These are phyloP conservation scores for Solanum hybrid DNA, from an alignment of 305 asterid species.

Conservation along the genomic window DNA sequence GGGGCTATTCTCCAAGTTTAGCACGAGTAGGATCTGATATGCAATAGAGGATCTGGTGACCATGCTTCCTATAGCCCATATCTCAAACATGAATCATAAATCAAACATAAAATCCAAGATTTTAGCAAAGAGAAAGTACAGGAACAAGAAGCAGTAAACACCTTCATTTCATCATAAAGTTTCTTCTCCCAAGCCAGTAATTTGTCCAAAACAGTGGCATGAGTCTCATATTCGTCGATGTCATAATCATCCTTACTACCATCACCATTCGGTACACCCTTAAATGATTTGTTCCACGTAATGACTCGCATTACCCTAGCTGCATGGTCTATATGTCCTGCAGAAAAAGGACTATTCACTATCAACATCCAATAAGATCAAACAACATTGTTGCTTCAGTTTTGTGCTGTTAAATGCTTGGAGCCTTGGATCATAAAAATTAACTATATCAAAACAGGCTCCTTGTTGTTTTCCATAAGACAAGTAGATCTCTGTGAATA, in stretches of 20 bases:
- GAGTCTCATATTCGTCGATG: slow-evolving; percentile 69
- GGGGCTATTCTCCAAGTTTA: not conserved
- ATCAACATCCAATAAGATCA: not conserved
- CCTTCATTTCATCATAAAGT: slow-evolving; percentile 97
- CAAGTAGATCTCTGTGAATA: not conserved
- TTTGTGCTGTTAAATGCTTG: not conserved
- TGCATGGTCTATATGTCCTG: slow-evolving; percentile 96
- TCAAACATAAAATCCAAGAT: not conserved
- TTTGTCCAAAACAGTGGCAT: slow-evolving; percentile 95
- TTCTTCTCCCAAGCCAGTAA: slow-evolving; percentile 98
- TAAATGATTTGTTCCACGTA: slow-evolving; percentile 93
- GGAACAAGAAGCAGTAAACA: slow-evolving; percentile 9
- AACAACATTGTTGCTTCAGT: not conserved
- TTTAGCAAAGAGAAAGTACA: not conserved
- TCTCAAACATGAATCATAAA: not conserved
- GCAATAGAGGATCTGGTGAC: not conserved
- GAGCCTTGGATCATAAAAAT: not conserved
- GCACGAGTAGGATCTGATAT: not conserved
- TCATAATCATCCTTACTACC: slow-evolving; percentile 40
- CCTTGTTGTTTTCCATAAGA: not conserved
- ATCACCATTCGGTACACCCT: slow-evolving; percentile 55
- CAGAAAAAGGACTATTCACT: slow-evolving; percentile 13
- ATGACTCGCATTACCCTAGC: slow-evolving; percentile 93
- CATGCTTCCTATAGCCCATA: not conserved
- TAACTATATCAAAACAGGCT: not conserved